These are phyloP conservation scores for Salix purpurea DNA, from an alignment of 345 rosid species.

Conservation along the genomic window DNA sequence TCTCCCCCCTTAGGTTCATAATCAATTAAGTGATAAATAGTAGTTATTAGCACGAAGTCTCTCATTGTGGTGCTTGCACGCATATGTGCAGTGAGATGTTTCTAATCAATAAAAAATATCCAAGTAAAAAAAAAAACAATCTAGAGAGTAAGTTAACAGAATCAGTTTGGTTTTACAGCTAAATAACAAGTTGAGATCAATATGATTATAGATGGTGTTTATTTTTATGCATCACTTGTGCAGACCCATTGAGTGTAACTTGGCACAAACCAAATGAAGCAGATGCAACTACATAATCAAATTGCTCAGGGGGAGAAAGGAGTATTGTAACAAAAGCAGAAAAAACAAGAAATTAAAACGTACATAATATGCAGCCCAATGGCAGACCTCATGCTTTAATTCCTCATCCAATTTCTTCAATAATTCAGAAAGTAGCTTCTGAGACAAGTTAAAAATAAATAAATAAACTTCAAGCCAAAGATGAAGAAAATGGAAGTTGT, in stretches of 20 bases:
- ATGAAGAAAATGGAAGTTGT: not conserved
- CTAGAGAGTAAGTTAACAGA: not conserved
- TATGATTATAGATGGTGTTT: not conserved
- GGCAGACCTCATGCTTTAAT: constrained; percentile 87
- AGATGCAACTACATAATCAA: not conserved
- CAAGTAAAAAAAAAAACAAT: not conserved
- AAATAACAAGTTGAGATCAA: not conserved
- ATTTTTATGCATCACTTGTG: not conserved
- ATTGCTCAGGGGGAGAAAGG: not conserved
- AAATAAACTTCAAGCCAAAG: constrained; percentile 8
- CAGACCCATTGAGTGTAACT: not conserved
- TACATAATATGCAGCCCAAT: constrained; percentile 98
- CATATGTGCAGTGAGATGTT: not conserved
- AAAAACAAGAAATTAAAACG: constrained; percentile 14
- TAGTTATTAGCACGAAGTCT: too few species aligned
- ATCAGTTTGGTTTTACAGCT: not conserved
- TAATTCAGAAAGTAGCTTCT: constrained; percentile 77
- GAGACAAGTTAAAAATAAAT: constrained; percentile 14
- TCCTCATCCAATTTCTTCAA: constrained; percentile 86
- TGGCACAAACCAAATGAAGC: not conserved
- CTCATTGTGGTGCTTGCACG: not conserved
- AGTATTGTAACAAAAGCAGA: not conserved
- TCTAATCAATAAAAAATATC: not conserved
- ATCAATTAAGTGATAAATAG: too few species aligned
- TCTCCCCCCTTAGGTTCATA: not conserved